Conservation (phyloP, 805 yeast genomes). For the Tetrapisispora namnaoensis region DNA sequence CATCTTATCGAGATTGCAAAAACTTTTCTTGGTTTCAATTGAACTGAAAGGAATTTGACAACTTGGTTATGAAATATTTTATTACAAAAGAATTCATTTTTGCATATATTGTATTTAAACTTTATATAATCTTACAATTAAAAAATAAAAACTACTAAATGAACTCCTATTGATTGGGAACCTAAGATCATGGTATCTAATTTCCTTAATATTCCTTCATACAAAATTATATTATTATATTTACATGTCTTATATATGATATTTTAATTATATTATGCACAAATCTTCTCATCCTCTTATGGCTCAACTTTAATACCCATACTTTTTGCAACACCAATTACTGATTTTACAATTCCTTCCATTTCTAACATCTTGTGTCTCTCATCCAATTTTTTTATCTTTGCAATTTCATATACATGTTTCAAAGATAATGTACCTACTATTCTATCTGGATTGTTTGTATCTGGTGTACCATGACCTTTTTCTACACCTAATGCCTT, state of each 20-base stretch:
- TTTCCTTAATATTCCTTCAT: not conserved
- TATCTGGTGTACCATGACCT: constrained; percentile 56
- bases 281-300: constrained; percentile 19
- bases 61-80: not conserved
- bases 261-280: not conserved
- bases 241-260: not conserved
- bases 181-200: not conserved
- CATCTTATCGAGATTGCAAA: not conserved
- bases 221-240: not conserved
- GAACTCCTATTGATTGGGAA: not conserved
- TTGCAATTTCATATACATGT: constrained; percentile 90
- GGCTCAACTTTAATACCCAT: constrained; percentile 79
- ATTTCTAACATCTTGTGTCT: constrained; percentile 62
- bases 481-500: constrained; percentile 64
- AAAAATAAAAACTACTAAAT: no score
- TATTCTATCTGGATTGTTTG: constrained; percentile 15
- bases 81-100: not conserved
- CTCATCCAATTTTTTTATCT: constrained; percentile 80
- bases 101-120: constrained; percentile 1
- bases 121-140: not conserved
- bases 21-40: not conserved
- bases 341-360: constrained; percentile 69
- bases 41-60: not conserved
- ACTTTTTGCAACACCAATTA: constrained; percentile 80
- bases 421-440: constrained; percentile 70